Conservation (phyloP, 2,329 filamentous ascomycete genomes). For the Ceratocystis alfenasii region DNA sequence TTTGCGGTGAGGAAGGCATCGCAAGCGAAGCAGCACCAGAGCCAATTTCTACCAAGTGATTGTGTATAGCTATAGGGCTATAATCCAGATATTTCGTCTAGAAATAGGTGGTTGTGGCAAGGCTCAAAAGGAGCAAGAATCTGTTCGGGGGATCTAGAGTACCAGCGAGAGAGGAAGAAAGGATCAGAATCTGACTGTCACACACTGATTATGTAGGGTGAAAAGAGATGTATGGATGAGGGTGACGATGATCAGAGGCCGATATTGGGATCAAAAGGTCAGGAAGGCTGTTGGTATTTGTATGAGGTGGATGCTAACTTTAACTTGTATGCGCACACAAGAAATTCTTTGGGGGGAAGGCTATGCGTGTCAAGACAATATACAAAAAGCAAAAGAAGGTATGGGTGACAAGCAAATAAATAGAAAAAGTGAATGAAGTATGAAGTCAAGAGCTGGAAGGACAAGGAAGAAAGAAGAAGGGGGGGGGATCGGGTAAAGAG, state of each 20-base stretch:
- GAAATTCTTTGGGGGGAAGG: not conserved
- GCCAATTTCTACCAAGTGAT: not conserved
- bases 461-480: not conserved
- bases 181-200: not conserved
- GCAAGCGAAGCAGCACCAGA: not conserved
- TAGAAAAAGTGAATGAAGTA: not conserved
- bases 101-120: not conserved
- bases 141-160: not conserved
- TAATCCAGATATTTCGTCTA: not conserved
- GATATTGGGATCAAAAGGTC: not conserved
- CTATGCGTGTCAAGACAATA: not conserved
- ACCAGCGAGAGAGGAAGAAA: not conserved
- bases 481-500: slow-evolving; percentile 3
- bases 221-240: not conserved
- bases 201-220: not conserved
- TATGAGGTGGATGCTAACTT: not conserved
- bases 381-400: slow-evolving; percentile 3
- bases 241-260: not conserved
- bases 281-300: not conserved
- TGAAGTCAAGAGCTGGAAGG: not conserved
- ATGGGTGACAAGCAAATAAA: not conserved
- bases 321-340: not conserved
- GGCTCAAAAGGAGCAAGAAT: not conserved
- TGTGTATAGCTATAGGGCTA: not conserved
- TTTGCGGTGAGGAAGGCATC: slow-evolving; percentile 1